Conservation (phyloP, 2,329 filamentous ascomycete species). For the Cladosporium austrohemisphaericum region DNA sequence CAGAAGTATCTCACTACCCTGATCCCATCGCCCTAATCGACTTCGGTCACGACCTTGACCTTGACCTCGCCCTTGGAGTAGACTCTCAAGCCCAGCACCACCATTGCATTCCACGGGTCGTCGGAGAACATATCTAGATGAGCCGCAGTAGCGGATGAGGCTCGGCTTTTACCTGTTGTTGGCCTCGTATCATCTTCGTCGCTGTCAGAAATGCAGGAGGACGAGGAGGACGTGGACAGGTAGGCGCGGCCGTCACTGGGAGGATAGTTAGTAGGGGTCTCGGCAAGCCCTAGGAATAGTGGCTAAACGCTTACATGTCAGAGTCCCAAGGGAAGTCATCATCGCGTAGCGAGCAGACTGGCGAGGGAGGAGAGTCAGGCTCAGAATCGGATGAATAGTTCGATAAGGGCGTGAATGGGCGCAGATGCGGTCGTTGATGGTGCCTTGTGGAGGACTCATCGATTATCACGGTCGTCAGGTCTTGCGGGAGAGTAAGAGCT, state of each 20-base stretch:
- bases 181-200: not conserved
- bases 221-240: not conserved
- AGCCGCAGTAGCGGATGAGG: not conserved
- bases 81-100: slow-evolving; percentile 57
- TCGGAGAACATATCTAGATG: slow-evolving; percentile 40
- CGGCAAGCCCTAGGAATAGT: not conserved
- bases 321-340: slow-evolving; percentile 33
- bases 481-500: not conserved
- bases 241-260: slow-evolving; percentile 22
- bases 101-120: slow-evolving; percentile 60
- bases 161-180: not conserved
- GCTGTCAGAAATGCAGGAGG: not conserved
- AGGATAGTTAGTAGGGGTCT: not conserved
- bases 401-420: not conserved
- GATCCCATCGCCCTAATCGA: not conserved
- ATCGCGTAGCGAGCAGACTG: slow-evolving; percentile 21
- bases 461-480: not conserved
- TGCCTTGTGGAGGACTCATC: not conserved
- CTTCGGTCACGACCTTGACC: slow-evolving; percentile 42
- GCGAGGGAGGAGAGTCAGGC: not conserved
- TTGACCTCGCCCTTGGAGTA: slow-evolving; percentile 53
- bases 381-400: not conserved
- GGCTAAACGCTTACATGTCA: slow-evolving; percentile 23
- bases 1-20: too few species aligned
- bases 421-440: slow-evolving; percentile 1